Conservation (phyloP, 148 eudicot species). For the Beta vulgaris region DNA sequence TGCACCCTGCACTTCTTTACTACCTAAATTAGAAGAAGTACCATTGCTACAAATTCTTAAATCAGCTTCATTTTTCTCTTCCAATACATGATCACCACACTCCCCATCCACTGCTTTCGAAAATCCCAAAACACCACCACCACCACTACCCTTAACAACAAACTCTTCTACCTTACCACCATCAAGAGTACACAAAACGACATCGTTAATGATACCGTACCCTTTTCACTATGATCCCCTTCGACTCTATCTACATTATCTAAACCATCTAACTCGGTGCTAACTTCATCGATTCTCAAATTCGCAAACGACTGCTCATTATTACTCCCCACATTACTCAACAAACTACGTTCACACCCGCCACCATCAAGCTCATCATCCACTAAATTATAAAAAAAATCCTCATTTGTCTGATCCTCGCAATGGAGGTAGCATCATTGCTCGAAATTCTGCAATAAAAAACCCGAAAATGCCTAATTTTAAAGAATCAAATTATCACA, state of each 20-base stretch:
- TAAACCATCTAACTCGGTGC: constrained; percentile 11
- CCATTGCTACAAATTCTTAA: constrained; percentile 7
- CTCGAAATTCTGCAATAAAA: constrained; percentile 1
- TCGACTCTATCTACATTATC: constrained; percentile 28
- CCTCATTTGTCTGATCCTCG: constrained; percentile 86
- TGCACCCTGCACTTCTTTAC: constrained; percentile 74
- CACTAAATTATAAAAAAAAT: constrained; percentile 82
- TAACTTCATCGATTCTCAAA: constrained; percentile 33
- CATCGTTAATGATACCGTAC: constrained; percentile 18
- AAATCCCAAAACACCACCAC: constrained; percentile 21
- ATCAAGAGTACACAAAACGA: background rate
- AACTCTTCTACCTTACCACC: constrained; percentile 16
- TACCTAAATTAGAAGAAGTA: too few relatives aligned
- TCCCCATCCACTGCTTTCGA: constrained; percentile 36
- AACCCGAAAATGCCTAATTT: too few relatives aligned
- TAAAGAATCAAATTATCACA: too few relatives aligned
- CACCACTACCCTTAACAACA: constrained; percentile 21
- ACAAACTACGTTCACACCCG: constrained; percentile 22
- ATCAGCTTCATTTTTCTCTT: constrained; percentile 24
- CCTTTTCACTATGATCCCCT: constrained; percentile 23
- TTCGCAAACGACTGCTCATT: constrained; percentile 45
- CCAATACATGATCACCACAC: constrained; percentile 17
- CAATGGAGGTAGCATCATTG: constrained; percentile 72
- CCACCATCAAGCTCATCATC: constrained; percentile 51
- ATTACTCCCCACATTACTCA: constrained; percentile 42